Conservation (phyloP, 345 rosid species). For the Heritiera littoralis region DNA sequence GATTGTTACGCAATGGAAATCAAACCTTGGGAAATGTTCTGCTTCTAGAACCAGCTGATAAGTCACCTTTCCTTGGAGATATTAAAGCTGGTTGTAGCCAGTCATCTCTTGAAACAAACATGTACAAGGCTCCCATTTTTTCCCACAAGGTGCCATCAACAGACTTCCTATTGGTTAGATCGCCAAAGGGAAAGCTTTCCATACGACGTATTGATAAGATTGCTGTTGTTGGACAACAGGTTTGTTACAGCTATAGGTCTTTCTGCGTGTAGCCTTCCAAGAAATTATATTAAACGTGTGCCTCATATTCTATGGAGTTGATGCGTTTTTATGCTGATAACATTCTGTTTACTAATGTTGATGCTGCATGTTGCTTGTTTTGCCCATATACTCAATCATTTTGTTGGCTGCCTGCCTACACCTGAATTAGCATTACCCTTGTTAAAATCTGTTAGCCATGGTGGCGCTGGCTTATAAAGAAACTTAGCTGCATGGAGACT, state of each 20-base stretch:
- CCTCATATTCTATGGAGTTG: slow-evolving; percentile 15
- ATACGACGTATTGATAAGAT: slow-evolving; percentile 88
- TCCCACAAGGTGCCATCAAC: slow-evolving; percentile 80
- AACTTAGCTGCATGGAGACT: neutral
- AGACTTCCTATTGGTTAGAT: slow-evolving; percentile 85
- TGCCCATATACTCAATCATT: neutral
- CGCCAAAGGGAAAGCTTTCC: slow-evolving; percentile 94
- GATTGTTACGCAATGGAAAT: slow-evolving; percentile 54
- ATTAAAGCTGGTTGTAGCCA: slow-evolving; percentile 77
- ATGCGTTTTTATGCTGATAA: neutral
- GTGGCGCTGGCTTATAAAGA: neutral
- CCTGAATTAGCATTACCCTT: neutral
- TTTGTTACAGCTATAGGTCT: slow-evolving; percentile 32
- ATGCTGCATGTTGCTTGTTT: neutral
- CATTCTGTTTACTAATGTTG: neutral
- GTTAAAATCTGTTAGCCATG: neutral
- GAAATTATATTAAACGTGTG: neutral
- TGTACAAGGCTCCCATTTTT: slow-evolving; percentile 92
- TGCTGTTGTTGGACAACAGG: slow-evolving; percentile 95
- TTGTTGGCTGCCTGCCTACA: neutral
- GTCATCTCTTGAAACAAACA: slow-evolving; percentile 88
- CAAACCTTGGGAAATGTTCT: slow-evolving; percentile 68
- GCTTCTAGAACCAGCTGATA: slow-evolving; percentile 78
- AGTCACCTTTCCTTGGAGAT: slow-evolving; percentile 96
- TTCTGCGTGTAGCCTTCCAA: neutral